Base-by-base conservation (phyloP, 768 basidiomycete species). In the Phlegmacium glaucopus region DNA sequence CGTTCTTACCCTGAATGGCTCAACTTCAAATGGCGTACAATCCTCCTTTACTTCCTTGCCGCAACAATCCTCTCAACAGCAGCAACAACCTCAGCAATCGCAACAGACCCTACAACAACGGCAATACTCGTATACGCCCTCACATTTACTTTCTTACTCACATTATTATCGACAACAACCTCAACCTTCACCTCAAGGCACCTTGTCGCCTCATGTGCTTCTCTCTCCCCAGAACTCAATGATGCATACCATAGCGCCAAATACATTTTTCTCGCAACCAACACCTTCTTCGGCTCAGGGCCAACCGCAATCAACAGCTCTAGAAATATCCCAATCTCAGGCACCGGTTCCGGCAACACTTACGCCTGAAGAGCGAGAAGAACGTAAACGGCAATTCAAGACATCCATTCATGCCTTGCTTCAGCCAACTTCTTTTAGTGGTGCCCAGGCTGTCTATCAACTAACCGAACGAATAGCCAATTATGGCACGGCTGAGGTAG, bases 141-240 rank as follows among this genome's bases (percentile, higher is more conserved):
- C 49, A 11, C 48, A 54, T 17, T 41, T 57, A 28, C 35, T 58
- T 44, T 51, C 50, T 52, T 42, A 55, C 28, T 44, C 50, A 45
- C 54, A 45, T 30, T 63, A 63, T 60, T 66, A 63, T 44, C 62
- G 61, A 39, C 70, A 64, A 32, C 68, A 64, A 53, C 62, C 62
- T 9, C 63, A 70, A 25, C 46, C 63, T 10, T 55, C 64, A 8
- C 64, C 69, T n/a, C 85, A 85, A 60, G 70, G 80, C 53, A 87
- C 83, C 3, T 77, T 87, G 29, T 81, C 85, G 2, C 87, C 86
- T 8, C 83, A 83, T 54, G 79, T 78, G 39, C 73, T 90, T 32
- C 85, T 85, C 58, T 72, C 81, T 6, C 76, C 83, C 2, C 71
- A 78, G 25, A 72, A 67, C 63, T 48, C 71, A 54, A 53, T 78